A percentile compares a stretch with the other conserved stretches of the same genome.
Conservation (phyloP, 2,329 filamentous ascomycete species). For the Cladorrhinum sp. region DNA sequence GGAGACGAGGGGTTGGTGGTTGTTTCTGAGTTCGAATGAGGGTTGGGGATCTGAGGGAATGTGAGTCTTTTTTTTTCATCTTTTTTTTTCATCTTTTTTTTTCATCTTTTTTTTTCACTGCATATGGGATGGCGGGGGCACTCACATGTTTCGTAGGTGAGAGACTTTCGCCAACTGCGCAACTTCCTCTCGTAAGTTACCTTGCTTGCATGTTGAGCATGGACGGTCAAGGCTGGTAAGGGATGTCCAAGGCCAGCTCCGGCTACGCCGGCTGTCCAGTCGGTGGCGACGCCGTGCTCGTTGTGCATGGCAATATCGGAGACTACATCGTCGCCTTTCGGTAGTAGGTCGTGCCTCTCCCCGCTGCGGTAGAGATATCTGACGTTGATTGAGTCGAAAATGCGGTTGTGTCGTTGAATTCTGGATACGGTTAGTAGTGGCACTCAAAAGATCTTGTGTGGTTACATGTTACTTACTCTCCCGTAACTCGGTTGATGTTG, state of each 20-base stretch:
- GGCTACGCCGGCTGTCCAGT: constrained; percentile 19
- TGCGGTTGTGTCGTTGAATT: constrained; percentile 24
- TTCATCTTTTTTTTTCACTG: not conserved
- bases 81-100: too few species aligned
- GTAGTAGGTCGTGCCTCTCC: constrained; percentile 21
- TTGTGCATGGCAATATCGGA: constrained; percentile 21
- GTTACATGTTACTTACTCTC: constrained; percentile 11
- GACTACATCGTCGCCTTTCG: constrained; percentile 21
- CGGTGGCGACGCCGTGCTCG: constrained; percentile 14
- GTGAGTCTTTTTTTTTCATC: too few species aligned
- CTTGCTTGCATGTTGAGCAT: constrained; percentile 25
- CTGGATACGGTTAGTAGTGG: constrained; percentile 7
- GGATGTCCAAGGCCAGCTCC: constrained; percentile 11
- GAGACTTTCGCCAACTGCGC: constrained; percentile 27
- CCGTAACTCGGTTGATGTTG: constrained; percentile 21
- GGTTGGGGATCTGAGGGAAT: not conserved
- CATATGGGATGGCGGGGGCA: not conserved
- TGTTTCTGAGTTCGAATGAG: not conserved
- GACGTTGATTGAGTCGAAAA: constrained; percentile 27
- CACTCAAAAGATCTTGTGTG: not conserved
- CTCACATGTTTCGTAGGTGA: constrained; percentile 22
- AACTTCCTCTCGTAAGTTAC: constrained; percentile 27
- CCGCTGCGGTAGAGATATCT: constrained; percentile 26
- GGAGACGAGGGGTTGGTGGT: not conserved
- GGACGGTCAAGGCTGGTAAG: constrained; percentile 23